phyloP scores from a whole-genome alignment of 2,329 filamentous ascomycete species.

The Aspergillus fischeri region DNA sequence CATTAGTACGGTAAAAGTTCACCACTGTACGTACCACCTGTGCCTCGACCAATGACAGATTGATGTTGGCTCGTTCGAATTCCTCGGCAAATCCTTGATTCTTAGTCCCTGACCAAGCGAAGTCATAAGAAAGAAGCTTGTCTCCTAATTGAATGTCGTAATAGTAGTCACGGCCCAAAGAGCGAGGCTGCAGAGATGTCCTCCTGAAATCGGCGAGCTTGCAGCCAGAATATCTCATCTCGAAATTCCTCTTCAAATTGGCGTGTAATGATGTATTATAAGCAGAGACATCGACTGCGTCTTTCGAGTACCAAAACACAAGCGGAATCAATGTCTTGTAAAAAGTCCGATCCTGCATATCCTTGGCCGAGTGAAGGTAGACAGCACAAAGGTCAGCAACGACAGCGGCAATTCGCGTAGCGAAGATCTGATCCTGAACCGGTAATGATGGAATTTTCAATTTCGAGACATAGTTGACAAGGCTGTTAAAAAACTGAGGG shows the following conservation, averaged over 20 bases:
- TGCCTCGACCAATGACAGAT: slow-evolving; percentile 86
- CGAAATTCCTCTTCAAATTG: slow-evolving; percentile 82
- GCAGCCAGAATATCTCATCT: slow-evolving; percentile 68
- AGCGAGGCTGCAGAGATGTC: slow-evolving; percentile 60
- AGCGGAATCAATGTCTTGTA: slow-evolving; percentile 69
- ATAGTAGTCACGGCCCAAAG: slow-evolving; percentile 73
- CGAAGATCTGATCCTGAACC: slow-evolving; percentile 47
- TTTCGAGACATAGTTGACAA: slow-evolving; percentile 66
- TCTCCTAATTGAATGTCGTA: slow-evolving; percentile 76
- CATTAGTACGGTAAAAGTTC: background rate
- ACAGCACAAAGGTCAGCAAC: slow-evolving; percentile 86
- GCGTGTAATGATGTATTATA: slow-evolving; percentile 86
- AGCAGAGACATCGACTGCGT: slow-evolving; percentile 70
- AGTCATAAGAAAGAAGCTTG: slow-evolving; percentile 71
- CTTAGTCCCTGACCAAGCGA: slow-evolving; percentile 66
- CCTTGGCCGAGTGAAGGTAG: slow-evolving; percentile 80
- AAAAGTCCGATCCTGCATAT: slow-evolving; percentile 64
- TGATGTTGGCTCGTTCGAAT: slow-evolving; percentile 81
- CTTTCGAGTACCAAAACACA: slow-evolving; percentile 73
- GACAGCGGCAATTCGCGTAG: slow-evolving; percentile 71
- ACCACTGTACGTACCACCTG: slow-evolving; percentile 62
- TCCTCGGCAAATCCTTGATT: slow-evolving; percentile 75
- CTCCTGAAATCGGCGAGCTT: slow-evolving; percentile 76
- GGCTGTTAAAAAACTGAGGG: slow-evolving; percentile 64
- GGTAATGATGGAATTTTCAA: slow-evolving; percentile 52